Percentiles rank a stretch among this genome's conserved stretches.
phyloP scores from a whole-genome alignment of 768 basidiomycete genomes.

The Rhizopogon vulgaris region DNA sequence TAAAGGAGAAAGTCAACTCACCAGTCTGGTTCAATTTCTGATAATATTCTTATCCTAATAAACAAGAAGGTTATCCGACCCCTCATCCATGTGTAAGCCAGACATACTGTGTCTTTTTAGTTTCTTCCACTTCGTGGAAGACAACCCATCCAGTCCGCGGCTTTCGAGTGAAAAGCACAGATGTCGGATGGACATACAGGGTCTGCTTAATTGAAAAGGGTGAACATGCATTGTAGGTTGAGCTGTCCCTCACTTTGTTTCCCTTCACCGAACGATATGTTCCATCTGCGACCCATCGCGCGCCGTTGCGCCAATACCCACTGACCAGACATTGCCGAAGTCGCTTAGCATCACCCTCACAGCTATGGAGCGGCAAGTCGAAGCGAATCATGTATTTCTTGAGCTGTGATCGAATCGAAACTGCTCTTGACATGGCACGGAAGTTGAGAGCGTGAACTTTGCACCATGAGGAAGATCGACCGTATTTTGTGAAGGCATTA shows the following conservation, averaged over 20 bases:
- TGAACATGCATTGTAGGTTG: neutral
- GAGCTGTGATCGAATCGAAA: conserved; percentile 92
- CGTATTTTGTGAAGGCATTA: conserved; percentile 85
- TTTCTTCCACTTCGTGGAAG: conserved; percentile 95
- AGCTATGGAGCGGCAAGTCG: conserved; percentile 73
- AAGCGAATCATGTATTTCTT: conserved; percentile 94
- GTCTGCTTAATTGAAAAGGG: conserved; percentile 37
- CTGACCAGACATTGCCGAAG: conserved; percentile 85
- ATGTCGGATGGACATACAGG: conserved; percentile 88
- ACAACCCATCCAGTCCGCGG: conserved; percentile 91
- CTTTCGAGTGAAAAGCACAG: conserved; percentile 89
- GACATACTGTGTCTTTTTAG: conserved; percentile 84
- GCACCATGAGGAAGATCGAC: conserved; percentile 88
- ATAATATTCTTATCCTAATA: conserved; percentile 80
- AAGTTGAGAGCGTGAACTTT: conserved; percentile 89
- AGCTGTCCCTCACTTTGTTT: conserved; percentile 51
- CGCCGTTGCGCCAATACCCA: conserved; percentile 93
- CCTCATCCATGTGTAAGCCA: too few relatives aligned
- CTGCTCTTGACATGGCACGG: conserved; percentile 86
- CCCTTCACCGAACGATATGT: conserved; percentile 89
- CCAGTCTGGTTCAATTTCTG: conserved; percentile 96
- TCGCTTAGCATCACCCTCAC: conserved; percentile 80
- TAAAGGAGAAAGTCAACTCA: conserved; percentile 20
- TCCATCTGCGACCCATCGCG: conserved; percentile 86
- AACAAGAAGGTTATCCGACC: conserved; percentile 8